Conservation (phyloP, 2,329 filamentous ascomycete species). For the Pseudogymnoascus sp. region DNA sequence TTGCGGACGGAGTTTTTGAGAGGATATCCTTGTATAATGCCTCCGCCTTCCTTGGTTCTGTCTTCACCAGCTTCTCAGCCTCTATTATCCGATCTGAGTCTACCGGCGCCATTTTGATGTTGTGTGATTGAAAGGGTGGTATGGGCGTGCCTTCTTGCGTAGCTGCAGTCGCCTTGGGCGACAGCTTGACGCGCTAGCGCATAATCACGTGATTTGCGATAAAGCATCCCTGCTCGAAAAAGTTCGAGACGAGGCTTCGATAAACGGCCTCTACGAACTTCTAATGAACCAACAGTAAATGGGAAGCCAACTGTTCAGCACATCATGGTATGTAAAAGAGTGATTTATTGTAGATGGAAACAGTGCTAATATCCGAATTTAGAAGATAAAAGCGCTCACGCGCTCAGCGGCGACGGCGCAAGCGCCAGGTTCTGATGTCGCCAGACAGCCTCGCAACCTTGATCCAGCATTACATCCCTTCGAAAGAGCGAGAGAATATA, state of each 20-base stretch:
- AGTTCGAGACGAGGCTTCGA: constrained; percentile 10
- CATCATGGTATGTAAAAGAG: constrained; percentile 24
- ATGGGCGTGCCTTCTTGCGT: constrained; percentile 18
- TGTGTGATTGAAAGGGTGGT: constrained; percentile 14
- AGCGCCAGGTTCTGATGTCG: constrained; percentile 57
- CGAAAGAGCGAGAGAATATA: constrained; percentile 82
- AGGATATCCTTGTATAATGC: constrained; percentile 84
- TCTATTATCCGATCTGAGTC: constrained; percentile 69
- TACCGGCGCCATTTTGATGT: constrained; percentile 46
- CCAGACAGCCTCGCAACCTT: constrained; percentile 62
- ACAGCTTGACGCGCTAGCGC: constrained; percentile 10
- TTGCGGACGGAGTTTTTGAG: constrained; percentile 73
- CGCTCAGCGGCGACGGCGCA: constrained; percentile 59
- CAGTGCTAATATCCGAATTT: constrained; percentile 3
- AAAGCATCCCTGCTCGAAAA: constrained; percentile 12
- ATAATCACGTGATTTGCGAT: not conserved
- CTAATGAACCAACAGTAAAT: constrained; percentile 4
- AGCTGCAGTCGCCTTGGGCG: constrained; percentile 12
- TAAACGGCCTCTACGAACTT: not conserved
- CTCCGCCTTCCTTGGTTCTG: constrained; percentile 77
- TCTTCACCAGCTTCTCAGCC: constrained; percentile 76
- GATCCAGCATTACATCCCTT: constrained; percentile 86
- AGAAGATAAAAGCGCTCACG: constrained; percentile 61
- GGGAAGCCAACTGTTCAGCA: constrained; percentile 15
- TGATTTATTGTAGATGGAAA: not conserved